phyloP scores from a whole-genome alignment of 805 yeast genomes.

The Brettanomyces anomalus region DNA sequence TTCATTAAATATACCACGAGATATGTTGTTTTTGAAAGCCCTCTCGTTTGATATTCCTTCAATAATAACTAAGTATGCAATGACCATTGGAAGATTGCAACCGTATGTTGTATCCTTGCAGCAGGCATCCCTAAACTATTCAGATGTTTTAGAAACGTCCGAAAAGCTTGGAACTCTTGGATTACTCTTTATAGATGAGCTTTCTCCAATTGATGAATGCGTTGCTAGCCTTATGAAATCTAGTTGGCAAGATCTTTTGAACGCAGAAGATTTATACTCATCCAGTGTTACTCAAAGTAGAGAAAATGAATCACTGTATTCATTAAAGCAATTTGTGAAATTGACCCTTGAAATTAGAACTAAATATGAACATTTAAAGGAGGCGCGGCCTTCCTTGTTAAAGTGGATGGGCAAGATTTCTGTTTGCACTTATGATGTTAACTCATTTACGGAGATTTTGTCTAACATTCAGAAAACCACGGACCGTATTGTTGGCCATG shows the following conservation, averaged over 20 bases:
- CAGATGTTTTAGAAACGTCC: constrained; percentile 6
- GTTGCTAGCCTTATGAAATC: constrained; percentile 29
- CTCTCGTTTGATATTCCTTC: constrained; percentile 54
- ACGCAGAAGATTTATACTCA: constrained; percentile 38
- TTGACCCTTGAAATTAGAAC: constrained; percentile 22
- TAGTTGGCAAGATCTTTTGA: constrained; percentile 46
- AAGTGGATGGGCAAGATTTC: background rate
- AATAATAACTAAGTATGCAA: constrained; percentile 34
- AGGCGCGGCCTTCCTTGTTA: constrained; percentile 10
- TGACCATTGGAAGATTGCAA: constrained; percentile 40
- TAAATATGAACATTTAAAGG: constrained; percentile 24
- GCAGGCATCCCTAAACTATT: constrained; percentile 41
- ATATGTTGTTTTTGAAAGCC: constrained; percentile 40
- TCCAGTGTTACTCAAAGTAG: constrained; percentile 15
- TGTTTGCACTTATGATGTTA: background rate
- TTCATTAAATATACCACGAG: constrained; percentile 34
- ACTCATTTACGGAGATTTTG: background rate
- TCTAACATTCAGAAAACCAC: constrained; percentile 27
- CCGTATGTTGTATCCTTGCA: constrained; percentile 48
- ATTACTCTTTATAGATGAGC: constrained; percentile 26
- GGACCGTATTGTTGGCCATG: constrained; percentile 27
- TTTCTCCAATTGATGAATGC: constrained; percentile 21
- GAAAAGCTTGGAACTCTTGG: constrained; percentile 31
- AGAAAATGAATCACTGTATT: constrained; percentile 23
- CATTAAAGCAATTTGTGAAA: constrained; percentile 21